These are phyloP conservation scores for Mortierella sp. DNA, from an alignment of 371 early-diverging fungal genomes.

Conservation along the genomic window DNA sequence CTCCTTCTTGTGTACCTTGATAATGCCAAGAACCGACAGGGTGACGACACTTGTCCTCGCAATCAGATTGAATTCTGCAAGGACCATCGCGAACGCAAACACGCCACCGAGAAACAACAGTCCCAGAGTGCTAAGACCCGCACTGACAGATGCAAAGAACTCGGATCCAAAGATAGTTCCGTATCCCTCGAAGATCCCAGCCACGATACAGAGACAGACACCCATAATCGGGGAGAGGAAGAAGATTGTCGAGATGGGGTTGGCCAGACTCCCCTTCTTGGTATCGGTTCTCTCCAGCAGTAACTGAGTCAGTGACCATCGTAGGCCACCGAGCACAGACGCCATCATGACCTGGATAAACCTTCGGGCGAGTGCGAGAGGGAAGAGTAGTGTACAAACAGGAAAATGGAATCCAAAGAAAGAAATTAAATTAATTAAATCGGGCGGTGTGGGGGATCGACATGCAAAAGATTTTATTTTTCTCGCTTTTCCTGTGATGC, in stretches of 20 bases:
- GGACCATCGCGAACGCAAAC: slow-evolving; percentile 76
- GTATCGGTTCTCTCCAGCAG: slow-evolving; percentile 58
- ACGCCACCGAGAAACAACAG: slow-evolving; percentile 59
- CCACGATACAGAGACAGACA: slow-evolving; percentile 68
- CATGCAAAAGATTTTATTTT: too few relatives aligned
- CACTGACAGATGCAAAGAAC: slow-evolving; percentile 16
- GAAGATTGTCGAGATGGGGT: slow-evolving; percentile 82
- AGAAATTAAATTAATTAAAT: too few relatives aligned
- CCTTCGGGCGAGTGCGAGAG: slow-evolving; percentile 34
- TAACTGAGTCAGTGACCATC: slow-evolving; percentile 78
- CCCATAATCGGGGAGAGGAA: slow-evolving; percentile 83
- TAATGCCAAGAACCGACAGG: slow-evolving; percentile 76
- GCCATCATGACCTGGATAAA: slow-evolving; percentile 70
- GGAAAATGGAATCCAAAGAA: too few relatives aligned
- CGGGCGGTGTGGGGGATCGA: too few relatives aligned
- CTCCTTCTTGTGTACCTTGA: slow-evolving; percentile 57
- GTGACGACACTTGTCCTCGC: slow-evolving; percentile 75
- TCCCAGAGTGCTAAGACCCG: slow-evolving; percentile 41
- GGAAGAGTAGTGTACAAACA: not conserved
- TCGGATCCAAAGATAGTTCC: slow-evolving; percentile 58
- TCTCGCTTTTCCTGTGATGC: too few relatives aligned
- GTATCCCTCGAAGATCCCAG: slow-evolving; percentile 72
- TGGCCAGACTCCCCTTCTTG: slow-evolving; percentile 63
- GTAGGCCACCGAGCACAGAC: slow-evolving; percentile 70
- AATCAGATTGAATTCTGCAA: slow-evolving; percentile 74